These are phyloP conservation scores for Termitomyces sp. DNA, from an alignment of 768 basidiomycete genomes.

Conservation along the genomic window DNA sequence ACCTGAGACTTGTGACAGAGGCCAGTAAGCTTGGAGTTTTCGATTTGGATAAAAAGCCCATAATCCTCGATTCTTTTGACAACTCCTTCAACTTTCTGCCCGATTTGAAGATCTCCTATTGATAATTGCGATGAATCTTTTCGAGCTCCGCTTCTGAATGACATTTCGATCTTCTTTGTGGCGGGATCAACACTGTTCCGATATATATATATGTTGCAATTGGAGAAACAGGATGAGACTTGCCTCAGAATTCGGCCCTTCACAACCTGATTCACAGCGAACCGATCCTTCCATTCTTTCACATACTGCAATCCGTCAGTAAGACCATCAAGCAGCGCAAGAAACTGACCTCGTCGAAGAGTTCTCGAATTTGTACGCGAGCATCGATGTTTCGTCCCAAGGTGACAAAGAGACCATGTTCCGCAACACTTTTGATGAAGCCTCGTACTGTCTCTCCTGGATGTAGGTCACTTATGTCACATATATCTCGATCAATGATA, in stretches of 20 bases:
- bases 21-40: conserved; percentile 81
- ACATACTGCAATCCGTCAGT: conserved; percentile 60
- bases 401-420: conserved; percentile 87
- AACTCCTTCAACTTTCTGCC: conserved; percentile 75
- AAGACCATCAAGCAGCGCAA: neutral
- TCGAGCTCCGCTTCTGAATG: conserved; percentile 70
- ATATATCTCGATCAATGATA: conserved; percentile 69
- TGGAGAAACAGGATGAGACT: conserved; percentile 11
- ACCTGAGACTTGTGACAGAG: conserved; percentile 95
- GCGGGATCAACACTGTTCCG: conserved; percentile 61
- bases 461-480: conserved; percentile 56
- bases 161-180: conserved; percentile 85
- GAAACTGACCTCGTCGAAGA: conserved; percentile 76
- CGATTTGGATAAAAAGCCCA: conserved; percentile 89
- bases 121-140: conserved; percentile 38
- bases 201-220: conserved; percentile 2
- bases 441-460: conserved; percentile 79
- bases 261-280: conserved; percentile 78
- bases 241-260: conserved; percentile 83
- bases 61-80: conserved; percentile 85
- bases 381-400: conserved; percentile 84
- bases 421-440: conserved; percentile 83
- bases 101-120: conserved; percentile 61
- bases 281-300: conserved; percentile 91
- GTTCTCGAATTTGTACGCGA: conserved; percentile 88